Evolutionary conservation across 2,329 filamentous ascomycete genomes (phyloP), one percentile per base, ranked within the genome.

Genomic region (Thelonectria blattea): DNA sequence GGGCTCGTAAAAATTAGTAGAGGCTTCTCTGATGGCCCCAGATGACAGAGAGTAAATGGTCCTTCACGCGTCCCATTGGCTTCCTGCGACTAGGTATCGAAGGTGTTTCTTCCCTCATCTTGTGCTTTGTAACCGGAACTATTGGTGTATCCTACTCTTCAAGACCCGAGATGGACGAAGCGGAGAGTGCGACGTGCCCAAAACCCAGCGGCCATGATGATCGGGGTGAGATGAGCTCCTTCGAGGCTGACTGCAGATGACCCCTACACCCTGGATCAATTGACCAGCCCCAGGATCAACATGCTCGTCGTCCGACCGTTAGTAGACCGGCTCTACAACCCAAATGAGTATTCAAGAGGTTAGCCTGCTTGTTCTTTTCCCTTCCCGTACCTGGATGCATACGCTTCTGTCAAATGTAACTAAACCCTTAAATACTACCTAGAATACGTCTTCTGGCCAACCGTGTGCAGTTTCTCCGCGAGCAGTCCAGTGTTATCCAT

Each of bases 371-470:
- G 18, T 64, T 30, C 24, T 30, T 17, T 15, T 14, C 10, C 45
- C 22, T 24, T 24, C 45, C 4, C 22, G 10, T 34, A 34, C 18
- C n/a, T 45, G 20, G 42, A 45, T 14, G 42, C n/a, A 45, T 45
- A 45, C 7, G 42, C 17, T 14, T 5, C 15, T 18, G 15, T 8
- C 17, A 14, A 34, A 34, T 34, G 12, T 34, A 34, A 34, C 32
- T 34, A 10, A 14, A 5, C 12, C 22, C 32, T 11, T 14, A 34
- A 49, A 32, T 9, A 34, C n/a, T n/a, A n/a, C n/a, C 32, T 34
- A 34, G 87, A 91, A 0, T 91, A 91, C 71, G 88, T 72, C 78
- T 92, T 20, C 80, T 92, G 27, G 88, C 90, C 58, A 91, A 92
- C 67, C 82, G 88, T 14, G 83, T 88, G 56, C 87, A 90, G 62